Evolutionary conservation across 202 grass and related monocot species (phyloP).

Genomic region (Elaeis oleifera): DNA sequence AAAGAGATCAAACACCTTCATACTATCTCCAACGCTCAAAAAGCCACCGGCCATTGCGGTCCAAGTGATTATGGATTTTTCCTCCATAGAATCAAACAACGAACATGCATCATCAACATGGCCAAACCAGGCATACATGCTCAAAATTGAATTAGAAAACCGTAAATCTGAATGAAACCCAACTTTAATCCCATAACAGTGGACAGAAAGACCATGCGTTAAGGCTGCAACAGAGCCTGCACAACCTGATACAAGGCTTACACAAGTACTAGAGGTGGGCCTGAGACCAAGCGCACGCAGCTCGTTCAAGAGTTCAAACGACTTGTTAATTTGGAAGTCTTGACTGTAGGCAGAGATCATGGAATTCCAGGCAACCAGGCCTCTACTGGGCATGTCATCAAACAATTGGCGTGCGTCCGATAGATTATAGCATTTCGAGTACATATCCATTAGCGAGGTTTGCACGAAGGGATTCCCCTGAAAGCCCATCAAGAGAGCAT

Average conservation of each 20-base stretch:
- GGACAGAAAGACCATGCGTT: conserved; percentile 26
- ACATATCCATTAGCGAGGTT: conserved; percentile 52
- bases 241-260: conserved; percentile 33
- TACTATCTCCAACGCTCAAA: conserved; percentile 25
- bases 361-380: conserved; percentile 50
- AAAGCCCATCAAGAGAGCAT: conserved; percentile 22
- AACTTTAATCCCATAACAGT: conserved; percentile 35
- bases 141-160: conserved; percentile 38
- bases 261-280: conserved; percentile 28
- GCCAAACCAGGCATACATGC: conserved; percentile 29
- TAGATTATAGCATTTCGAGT: conserved; percentile 34
- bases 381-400: conserved; percentile 34
- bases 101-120: conserved; percentile 16
- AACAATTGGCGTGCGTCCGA: conserved; percentile 44
- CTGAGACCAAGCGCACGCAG: conserved; percentile 24
- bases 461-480: conserved; percentile 32
- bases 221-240: background rate
- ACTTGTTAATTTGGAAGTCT: conserved; percentile 10
- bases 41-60: conserved; percentile 40
- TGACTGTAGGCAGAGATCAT: conserved; percentile 36
- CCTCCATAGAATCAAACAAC: conserved; percentile 31
- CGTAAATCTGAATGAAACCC: conserved; percentile 32
- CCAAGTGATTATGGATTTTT: conserved; percentile 51
- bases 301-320: conserved; percentile 26
- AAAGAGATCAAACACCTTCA: conserved; percentile 41